A percentile compares a stretch with the other conserved stretches of the same genome.
These are phyloP conservation scores for Podila clonocystis DNA, from an alignment of 192 early-diverging fungal species.

Conservation along the genomic window DNA sequence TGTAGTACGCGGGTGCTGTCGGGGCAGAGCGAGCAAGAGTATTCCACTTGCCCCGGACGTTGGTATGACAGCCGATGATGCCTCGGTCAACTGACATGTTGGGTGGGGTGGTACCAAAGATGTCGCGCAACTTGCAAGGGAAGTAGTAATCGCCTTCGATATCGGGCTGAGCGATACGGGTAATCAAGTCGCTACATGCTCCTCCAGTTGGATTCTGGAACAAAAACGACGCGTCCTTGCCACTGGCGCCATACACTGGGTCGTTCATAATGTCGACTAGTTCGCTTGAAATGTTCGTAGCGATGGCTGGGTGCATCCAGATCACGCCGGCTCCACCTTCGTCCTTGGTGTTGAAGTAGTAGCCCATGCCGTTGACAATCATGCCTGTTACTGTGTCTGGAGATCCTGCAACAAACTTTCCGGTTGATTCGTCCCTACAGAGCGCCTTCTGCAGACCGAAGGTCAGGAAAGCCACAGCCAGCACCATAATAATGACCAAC, in stretches of 20 bases:
- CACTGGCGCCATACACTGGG: constrained; percentile 55
- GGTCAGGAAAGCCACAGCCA: constrained; percentile 82
- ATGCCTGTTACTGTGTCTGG: constrained; percentile 44
- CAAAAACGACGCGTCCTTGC: constrained; percentile 78
- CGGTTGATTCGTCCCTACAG: constrained; percentile 55
- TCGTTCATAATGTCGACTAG: constrained; percentile 61
- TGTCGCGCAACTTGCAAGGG: constrained; percentile 24
- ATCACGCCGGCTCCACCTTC: constrained; percentile 20
- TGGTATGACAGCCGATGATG: constrained; percentile 56
- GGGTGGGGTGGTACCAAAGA: constrained; percentile 43
- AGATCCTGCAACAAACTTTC: constrained; percentile 53
- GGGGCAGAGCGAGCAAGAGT: constrained; percentile 49
- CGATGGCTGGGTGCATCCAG: constrained; percentile 52
- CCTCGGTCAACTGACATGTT: constrained; percentile 56
- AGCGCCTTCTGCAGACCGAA: constrained; percentile 82
- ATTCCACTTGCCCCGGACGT: constrained; percentile 44
- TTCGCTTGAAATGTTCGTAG: constrained; percentile 13
- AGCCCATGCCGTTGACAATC: constrained; percentile 72
- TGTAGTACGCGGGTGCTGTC: constrained; percentile 47
- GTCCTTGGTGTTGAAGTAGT: constrained; percentile 59
- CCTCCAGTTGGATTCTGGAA: constrained; percentile 68
- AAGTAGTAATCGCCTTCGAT: constrained; percentile 32
- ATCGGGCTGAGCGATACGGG: constrained; percentile 15
- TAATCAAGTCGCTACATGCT: constrained; percentile 48
- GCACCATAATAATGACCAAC: constrained; percentile 80